phyloP scores from a whole-genome alignment of 106 monocot species.

The Dendrobium nobile region DNA sequence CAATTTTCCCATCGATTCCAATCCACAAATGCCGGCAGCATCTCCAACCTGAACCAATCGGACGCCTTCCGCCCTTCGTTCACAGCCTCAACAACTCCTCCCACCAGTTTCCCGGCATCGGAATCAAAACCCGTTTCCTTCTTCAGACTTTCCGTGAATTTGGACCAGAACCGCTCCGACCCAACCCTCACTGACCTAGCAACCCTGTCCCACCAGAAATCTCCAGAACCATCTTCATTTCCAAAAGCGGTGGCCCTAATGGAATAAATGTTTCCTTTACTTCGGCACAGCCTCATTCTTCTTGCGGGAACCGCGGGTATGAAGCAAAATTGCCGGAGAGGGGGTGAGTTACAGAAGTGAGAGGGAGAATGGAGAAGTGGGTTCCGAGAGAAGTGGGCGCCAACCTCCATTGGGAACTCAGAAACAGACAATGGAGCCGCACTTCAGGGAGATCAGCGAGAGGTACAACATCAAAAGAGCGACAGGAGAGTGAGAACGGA shows the following conservation, averaged over 20 bases:
- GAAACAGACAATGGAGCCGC: neutral
- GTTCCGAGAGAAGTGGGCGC: neutral
- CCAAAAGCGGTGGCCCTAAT: constrained; percentile 27
- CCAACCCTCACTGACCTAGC: constrained; percentile 33
- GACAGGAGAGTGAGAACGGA: too few species aligned
- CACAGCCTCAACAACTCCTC: constrained; percentile 11
- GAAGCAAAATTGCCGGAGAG: neutral
- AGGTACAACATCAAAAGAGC: too few species aligned
- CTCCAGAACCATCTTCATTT: constrained; percentile 16
- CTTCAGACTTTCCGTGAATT: constrained; percentile 30
- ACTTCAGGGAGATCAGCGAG: neutral
- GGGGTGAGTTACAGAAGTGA: neutral
- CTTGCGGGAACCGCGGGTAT: neutral
- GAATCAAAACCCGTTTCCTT: constrained; percentile 61
- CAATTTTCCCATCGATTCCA: constrained; percentile 80
- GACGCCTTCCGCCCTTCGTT: constrained; percentile 20
- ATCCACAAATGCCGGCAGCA: constrained; percentile 36
- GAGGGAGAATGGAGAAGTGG: neutral
- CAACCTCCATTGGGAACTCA: constrained; percentile 4
- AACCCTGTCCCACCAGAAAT: constrained; percentile 41
- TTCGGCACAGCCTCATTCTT: neutral
- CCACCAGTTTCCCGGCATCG: constrained; percentile 15
- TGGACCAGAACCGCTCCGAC: constrained; percentile 34
- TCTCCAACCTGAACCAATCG: constrained; percentile 25
- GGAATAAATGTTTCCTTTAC: neutral